phyloP scores from a whole-genome alignment of 2,329 filamentous ascomycete genomes.

The Pestalotiopsis sp. region DNA sequence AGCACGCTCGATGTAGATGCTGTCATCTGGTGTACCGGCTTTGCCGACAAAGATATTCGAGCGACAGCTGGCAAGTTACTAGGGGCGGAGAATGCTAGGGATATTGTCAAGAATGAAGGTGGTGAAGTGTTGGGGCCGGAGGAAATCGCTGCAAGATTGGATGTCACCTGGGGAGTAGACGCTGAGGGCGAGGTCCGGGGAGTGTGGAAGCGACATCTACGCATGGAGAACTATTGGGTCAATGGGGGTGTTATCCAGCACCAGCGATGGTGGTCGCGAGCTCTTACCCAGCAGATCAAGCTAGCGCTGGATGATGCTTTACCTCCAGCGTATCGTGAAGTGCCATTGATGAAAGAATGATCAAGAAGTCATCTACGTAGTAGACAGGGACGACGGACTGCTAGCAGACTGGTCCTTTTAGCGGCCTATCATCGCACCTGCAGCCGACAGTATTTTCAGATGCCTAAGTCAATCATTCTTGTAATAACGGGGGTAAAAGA shows the following conservation, averaged over 20 bases:
- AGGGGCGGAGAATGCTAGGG: background rate
- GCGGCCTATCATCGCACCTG: background rate
- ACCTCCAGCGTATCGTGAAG: slow-evolving; percentile 30
- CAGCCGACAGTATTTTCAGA: background rate
- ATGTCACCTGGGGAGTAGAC: slow-evolving; percentile 41
- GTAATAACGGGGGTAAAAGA: background rate
- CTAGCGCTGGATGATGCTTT: slow-evolving; percentile 31
- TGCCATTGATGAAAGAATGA: background rate
- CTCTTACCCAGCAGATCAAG: slow-evolving; percentile 45
- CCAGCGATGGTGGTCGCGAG: slow-evolving; percentile 34
- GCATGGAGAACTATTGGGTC: slow-evolving; percentile 35
- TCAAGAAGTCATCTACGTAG: background rate
- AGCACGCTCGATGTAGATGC: slow-evolving; percentile 30
- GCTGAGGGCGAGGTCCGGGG: slow-evolving; percentile 42
- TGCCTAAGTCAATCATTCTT: background rate
- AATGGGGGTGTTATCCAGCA: slow-evolving; percentile 32
- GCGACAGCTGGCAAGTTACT: background rate
- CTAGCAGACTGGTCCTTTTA: background rate
- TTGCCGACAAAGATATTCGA: slow-evolving; percentile 23
- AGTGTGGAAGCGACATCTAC: slow-evolving; percentile 36
- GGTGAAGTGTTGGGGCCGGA: slow-evolving; percentile 22
- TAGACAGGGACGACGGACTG: background rate
- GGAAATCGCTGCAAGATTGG: slow-evolving; percentile 30
- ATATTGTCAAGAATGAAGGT: background rate
- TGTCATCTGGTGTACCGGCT: slow-evolving; percentile 38